These are phyloP conservation scores for Umbelopsis sp. DNA, from an alignment of 192 early-diverging fungal genomes.

Conservation along the genomic window DNA sequence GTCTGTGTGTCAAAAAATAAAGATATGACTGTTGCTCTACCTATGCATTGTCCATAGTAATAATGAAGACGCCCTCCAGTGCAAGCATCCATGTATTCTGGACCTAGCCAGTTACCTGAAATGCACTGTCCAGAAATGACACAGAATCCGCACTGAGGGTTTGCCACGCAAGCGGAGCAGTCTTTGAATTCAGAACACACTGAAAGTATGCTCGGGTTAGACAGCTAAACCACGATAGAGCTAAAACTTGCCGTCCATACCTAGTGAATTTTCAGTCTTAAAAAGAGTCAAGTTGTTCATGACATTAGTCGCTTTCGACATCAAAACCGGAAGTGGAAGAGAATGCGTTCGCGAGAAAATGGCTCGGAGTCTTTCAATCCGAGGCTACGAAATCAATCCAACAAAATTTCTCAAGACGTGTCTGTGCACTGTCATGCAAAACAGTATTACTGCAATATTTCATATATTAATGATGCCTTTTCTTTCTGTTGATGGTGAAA, in stretches of 20 bases:
- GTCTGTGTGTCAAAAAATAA: neutral
- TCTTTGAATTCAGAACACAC: slow-evolving; percentile 18
- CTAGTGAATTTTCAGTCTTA: neutral
- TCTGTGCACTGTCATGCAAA: no score
- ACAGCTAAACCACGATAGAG: no score
- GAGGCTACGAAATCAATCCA: no score
- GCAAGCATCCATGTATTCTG: neutral
- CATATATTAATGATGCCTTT: no score
- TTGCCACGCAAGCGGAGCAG: slow-evolving; percentile 13
- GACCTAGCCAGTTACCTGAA: slow-evolving; percentile 24
- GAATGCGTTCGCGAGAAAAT: neutral
- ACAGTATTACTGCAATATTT: no score
- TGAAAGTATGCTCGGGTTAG: neutral
- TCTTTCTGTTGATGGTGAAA: no score
- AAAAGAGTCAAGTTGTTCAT: neutral
- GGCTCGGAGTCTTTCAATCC: neutral
- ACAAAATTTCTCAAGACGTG: no score
- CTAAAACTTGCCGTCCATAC: neutral
- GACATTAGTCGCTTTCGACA: neutral
- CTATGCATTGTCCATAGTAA: slow-evolving; percentile 26
- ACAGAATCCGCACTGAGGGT: slow-evolving; percentile 22
- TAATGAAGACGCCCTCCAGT: slow-evolving; percentile 6
- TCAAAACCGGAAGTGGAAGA: neutral
- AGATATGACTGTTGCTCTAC: neutral
- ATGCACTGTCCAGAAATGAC: slow-evolving; percentile 2